These are phyloP conservation scores for Exophiala oligosperma DNA, from an alignment of 2,329 filamentous ascomycete species.

Conservation along the genomic window DNA sequence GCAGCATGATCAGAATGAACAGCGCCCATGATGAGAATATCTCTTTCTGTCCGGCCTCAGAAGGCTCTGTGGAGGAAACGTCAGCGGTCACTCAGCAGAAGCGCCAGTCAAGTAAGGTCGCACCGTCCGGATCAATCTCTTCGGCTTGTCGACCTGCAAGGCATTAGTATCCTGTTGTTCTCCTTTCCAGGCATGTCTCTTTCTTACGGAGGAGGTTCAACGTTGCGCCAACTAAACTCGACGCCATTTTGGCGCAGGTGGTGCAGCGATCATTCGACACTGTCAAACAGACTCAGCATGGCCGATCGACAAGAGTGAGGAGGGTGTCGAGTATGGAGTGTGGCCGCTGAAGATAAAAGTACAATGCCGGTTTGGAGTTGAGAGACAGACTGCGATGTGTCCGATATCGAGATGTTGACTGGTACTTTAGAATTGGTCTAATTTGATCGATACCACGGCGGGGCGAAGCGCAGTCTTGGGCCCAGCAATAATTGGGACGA, in stretches of 20 bases:
- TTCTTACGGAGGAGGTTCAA: slow-evolving; percentile 23
- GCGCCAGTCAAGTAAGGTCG: neutral
- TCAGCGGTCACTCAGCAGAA: slow-evolving; percentile 1
- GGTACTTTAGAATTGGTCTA: too few species aligned
- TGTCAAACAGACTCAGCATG: slow-evolving; percentile 1
- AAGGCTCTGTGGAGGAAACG: slow-evolving; percentile 50
- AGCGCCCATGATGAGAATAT: slow-evolving; percentile 95
- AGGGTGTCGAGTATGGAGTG: neutral
- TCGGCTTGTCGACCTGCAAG: slow-evolving; percentile 23
- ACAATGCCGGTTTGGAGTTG: too few species aligned
- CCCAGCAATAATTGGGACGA: too few species aligned
- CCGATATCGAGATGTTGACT: neutral
- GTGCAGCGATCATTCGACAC: slow-evolving; percentile 13
- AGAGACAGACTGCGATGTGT: neutral
- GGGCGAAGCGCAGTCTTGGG: too few species aligned
- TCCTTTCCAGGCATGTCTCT: neutral
- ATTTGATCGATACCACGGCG: too few species aligned
- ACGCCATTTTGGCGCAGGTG: slow-evolving; percentile 25
- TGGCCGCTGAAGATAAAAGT: too few species aligned
- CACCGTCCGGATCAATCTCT: slow-evolving; percentile 27
- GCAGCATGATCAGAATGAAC: slow-evolving; percentile 91
- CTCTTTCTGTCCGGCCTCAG: slow-evolving; percentile 87
- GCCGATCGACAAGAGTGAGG: neutral
- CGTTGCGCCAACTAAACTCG: slow-evolving; percentile 23
- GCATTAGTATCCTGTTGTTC: slow-evolving; percentile 2